Conservation (phyloP, 139 green algal species). For the Chlamydomonas asymmetrica region DNA sequence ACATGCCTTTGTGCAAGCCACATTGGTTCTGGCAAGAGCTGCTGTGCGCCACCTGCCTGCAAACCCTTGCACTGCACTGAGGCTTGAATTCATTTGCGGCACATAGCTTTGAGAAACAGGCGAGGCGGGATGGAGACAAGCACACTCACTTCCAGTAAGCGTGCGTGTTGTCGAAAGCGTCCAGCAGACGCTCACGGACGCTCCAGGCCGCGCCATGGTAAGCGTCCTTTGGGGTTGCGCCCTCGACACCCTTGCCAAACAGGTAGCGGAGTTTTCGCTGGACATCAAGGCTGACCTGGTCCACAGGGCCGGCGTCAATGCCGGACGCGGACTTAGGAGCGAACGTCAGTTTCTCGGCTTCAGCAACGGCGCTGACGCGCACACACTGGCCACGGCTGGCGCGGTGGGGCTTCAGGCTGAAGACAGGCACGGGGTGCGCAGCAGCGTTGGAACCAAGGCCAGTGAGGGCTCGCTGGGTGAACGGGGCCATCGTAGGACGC, state of each 20-base stretch:
- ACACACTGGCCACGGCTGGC: conserved; percentile 13
- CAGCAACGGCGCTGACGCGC: conserved; percentile 31
- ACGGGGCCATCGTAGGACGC: too few relatives aligned
- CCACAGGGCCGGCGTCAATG: neutral
- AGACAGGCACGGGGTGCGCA: neutral
- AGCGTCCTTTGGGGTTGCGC: conserved; percentile 33
- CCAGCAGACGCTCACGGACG: conserved; percentile 85
- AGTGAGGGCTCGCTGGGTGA: too few relatives aligned
- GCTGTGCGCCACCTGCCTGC: too few relatives aligned
- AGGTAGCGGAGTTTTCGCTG: conserved; percentile 39
- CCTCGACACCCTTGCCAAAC: conserved; percentile 29
- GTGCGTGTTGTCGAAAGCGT: conserved; percentile 81
- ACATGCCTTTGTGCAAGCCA: too few relatives aligned
- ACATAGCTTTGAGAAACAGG: too few relatives aligned
- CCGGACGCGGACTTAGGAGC: neutral
- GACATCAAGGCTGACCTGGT: conserved; percentile 19
- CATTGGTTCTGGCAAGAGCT: too few relatives aligned
- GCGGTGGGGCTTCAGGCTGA: conserved; percentile 11
- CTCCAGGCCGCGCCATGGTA: conserved; percentile 70
- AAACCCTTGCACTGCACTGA: too few relatives aligned
- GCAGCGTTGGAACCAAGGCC: too few relatives aligned
- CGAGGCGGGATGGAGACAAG: too few relatives aligned
- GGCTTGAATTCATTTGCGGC: too few relatives aligned
- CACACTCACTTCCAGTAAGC: conserved; percentile 78
- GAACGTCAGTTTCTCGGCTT: conserved; percentile 27